A percentile compares a stretch with the other conserved stretches of the same genome.
phyloP scores from a whole-genome alignment of 768 basidiomycete species.

The Auriculariales sp. region DNA sequence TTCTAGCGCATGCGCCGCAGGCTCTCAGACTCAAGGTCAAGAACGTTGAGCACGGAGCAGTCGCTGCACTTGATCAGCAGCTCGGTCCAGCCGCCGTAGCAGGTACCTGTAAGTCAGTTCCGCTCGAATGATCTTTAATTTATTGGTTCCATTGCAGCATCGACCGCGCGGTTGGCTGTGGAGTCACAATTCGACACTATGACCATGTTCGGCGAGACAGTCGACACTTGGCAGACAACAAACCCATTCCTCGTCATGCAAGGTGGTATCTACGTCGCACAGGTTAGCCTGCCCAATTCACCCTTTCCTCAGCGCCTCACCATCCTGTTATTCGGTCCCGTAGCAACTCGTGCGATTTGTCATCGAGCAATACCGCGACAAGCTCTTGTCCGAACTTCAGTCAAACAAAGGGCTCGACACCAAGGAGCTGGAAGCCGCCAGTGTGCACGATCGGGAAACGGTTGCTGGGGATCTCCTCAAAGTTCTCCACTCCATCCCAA shows the following conservation, averaged over 20 bases:
- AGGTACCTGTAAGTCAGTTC: no score
- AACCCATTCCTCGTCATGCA: slow-evolving; percentile 89
- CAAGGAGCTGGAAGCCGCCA: slow-evolving; percentile 7
- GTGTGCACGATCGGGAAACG: slow-evolving; percentile 59
- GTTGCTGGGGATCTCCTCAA: slow-evolving; percentile 79
- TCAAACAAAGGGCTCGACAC: slow-evolving; percentile 48
- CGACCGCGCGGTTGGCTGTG: slow-evolving; percentile 1
- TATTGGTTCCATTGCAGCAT: neutral
- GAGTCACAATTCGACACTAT: slow-evolving; percentile 57
- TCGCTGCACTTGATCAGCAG: neutral
- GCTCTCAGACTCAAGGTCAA: slow-evolving; percentile 46
- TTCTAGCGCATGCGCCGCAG: slow-evolving; percentile 64
- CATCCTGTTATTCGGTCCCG: neutral
- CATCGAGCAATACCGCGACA: slow-evolving; percentile 83
- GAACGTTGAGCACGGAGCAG: neutral
- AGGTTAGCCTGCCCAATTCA: slow-evolving; percentile 32
- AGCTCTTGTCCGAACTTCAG: slow-evolving; percentile 56
- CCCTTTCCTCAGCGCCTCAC: neutral
- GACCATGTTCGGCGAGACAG: slow-evolving; percentile 76
- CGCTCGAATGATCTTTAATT: no score
- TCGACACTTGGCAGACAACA: slow-evolving; percentile 76
- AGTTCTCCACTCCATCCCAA: slow-evolving; percentile 84
- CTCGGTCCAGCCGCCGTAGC: slow-evolving; percentile 31
- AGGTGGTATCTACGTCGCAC: slow-evolving; percentile 84
- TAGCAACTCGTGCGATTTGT: slow-evolving; percentile 91